Base-by-base conservation (phyloP, 192 early-diverging fungal species). In the Radiomyces spectabilis region DNA sequence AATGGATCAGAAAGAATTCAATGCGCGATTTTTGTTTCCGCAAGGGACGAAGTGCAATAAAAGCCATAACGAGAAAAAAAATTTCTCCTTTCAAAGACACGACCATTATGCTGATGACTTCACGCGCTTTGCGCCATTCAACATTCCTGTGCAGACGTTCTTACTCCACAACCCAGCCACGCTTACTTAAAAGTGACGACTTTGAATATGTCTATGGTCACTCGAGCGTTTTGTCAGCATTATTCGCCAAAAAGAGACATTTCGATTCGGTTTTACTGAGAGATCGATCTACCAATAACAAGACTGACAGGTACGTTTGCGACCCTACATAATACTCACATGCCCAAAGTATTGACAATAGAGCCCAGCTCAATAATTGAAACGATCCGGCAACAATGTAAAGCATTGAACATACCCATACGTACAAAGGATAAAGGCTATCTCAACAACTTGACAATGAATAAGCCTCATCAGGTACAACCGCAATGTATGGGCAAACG, bases 391-490 rank as follows among this genome's bases (percentile, higher is more conserved):
- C 45, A 30, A 47, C 41, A 35, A 18, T 61, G 58, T 2, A 42
- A 21, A 5, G 22, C 15, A 8, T 15, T 19, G 7, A 25, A 50
- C 18, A 55, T 79, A 22, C 54, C 51, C 8, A 52, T 69, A 1
- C 16, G 59, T 2, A 54, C 32, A 31, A 57, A 55, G 3, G 61
- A 65, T 12, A 79, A 79, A 41, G 69, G 73, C 12, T 46, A 64
- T 12, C 40, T 79, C 16, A 79, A 76, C 27, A 68, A 68, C 30
- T 32, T 79, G 58, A 61, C 68, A 24, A 61, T 57, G 2, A 67
- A 76, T 24, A 59, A 69, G 22, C 74, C 77, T 24, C 77, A 79
- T 41, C 77, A 79, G 57, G 75, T 74, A 71, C 26, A 7, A 21
- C 33, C 38, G 19, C 15, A 39, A 40, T 38, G 7, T 21, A 38